phyloP scores from a whole-genome alignment of 2,329 filamentous ascomycete genomes.

The Fusarium euwallaceae region DNA sequence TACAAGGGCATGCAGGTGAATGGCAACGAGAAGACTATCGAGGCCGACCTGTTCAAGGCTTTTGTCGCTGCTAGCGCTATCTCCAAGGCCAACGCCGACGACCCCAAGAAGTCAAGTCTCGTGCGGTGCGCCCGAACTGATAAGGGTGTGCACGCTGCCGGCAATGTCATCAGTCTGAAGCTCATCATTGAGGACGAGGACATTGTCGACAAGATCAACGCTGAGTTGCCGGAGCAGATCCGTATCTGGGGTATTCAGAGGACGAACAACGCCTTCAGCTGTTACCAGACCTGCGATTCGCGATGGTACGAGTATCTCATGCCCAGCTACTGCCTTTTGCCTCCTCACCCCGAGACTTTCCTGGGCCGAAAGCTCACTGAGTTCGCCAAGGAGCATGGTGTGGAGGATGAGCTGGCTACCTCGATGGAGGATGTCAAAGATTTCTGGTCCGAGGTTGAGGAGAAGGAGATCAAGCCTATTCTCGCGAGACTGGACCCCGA shows the following conservation, averaged over 20 bases:
- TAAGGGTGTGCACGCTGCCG: slow-evolving; percentile 96
- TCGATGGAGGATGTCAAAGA: slow-evolving; percentile 82
- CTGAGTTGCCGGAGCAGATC: slow-evolving; percentile 86
- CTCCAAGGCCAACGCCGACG: slow-evolving; percentile 95
- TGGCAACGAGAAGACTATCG: slow-evolving; percentile 88
- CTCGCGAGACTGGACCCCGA: slow-evolving; percentile 73
- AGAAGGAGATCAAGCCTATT: slow-evolving; percentile 81
- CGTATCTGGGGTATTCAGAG: slow-evolving; percentile 94
- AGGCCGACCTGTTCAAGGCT: slow-evolving; percentile 93
- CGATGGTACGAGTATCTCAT: slow-evolving; percentile 98
- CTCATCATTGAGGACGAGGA: slow-evolving; percentile 93
- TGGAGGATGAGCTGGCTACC: slow-evolving; percentile 75
- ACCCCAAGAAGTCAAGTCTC: slow-evolving; percentile 95
- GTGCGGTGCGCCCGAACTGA: slow-evolving; percentile 96
- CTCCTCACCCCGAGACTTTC: slow-evolving; percentile 90
- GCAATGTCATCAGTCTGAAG: slow-evolving; percentile 95
- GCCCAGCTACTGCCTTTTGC: slow-evolving; percentile 91
- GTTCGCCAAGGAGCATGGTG: slow-evolving; percentile 78
- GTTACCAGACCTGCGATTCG: slow-evolving; percentile 94
- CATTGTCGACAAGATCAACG: slow-evolving; percentile 92
- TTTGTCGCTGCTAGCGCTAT: slow-evolving; percentile 94
- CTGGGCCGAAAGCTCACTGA: slow-evolving; percentile 87
- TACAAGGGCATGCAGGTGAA: slow-evolving; percentile 98
- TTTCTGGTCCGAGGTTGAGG: slow-evolving; percentile 88
- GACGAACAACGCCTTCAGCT: slow-evolving; percentile 92